Conservation (phyloP, 2,329 filamentous ascomycete species). For the Calonectria pseudoturangicola region DNA sequence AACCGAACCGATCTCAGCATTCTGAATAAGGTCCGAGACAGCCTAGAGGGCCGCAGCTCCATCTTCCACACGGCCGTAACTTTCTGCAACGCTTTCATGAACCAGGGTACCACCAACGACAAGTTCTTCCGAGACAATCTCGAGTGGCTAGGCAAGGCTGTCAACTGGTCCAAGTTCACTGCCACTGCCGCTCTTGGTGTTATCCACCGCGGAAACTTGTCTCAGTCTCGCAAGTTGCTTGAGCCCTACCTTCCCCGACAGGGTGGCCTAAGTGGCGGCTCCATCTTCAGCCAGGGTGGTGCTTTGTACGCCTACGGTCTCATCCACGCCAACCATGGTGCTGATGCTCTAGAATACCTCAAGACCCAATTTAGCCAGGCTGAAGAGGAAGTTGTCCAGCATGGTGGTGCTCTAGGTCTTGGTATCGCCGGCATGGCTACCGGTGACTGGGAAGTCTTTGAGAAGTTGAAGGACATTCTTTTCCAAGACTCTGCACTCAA, state of each 20-base stretch:
- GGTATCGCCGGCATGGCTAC: constrained; percentile 99
- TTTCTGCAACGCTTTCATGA: constrained; percentile 99
- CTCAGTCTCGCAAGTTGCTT: constrained; percentile 92
- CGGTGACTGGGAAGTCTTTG: constrained; percentile 91
- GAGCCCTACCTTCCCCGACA: constrained; percentile 94
- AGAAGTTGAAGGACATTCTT: constrained; percentile 90
- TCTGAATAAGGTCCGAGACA: constrained; percentile 96
- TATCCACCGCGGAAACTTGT: constrained; percentile 95
- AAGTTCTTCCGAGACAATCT: constrained; percentile 99
- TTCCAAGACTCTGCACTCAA: constrained; percentile 97
- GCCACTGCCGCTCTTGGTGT: constrained; percentile 97
- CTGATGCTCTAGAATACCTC: constrained; percentile 89
- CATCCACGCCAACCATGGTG: constrained; percentile 98
- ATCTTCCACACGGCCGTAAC: constrained; percentile 99
- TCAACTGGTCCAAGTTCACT: constrained; percentile 99
- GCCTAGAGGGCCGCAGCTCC: constrained; percentile 94
- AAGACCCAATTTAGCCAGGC: constrained; percentile 84
- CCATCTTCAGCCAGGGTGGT: constrained; percentile 96
- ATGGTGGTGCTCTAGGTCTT: constrained; percentile 94
- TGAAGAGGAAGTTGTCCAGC: constrained; percentile 94
- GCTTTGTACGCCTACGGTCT: constrained; percentile 96
- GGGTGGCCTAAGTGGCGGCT: constrained; percentile 84
- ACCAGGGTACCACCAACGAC: constrained; percentile 97
- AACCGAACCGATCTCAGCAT: constrained; percentile 95
- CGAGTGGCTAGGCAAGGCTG: constrained; percentile 97